Percentiles rank a stretch among this genome's conserved stretches.
phyloP scores from a whole-genome alignment of 129 eudicot species.

The Solidago caesia region DNA sequence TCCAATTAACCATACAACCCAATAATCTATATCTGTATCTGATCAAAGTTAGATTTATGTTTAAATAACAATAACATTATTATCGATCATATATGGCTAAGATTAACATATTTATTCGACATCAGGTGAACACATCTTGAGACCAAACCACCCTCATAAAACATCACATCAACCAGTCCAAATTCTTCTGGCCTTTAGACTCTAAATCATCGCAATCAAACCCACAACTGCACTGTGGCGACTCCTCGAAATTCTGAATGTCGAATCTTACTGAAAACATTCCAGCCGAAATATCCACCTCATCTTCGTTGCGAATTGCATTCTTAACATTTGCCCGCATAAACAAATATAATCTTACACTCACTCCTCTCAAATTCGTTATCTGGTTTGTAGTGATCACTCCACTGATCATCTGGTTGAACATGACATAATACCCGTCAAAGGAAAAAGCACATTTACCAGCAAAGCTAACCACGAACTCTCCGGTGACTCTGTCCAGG shows the following conservation, averaged over 20 bases:
- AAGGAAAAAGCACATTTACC: slow-evolving; percentile 36
- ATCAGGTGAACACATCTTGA: not conserved
- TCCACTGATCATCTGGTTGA: slow-evolving; percentile 42
- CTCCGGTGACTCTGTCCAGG: slow-evolving; percentile 37
- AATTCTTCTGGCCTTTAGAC: not conserved
- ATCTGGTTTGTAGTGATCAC: slow-evolving; percentile 21
- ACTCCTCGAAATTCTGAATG: not conserved
- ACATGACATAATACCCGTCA: slow-evolving; percentile 33
- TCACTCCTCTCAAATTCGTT: not conserved
- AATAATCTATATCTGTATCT: not conserved
- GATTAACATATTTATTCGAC: not conserved
- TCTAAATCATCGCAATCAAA: not conserved
- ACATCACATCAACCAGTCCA: not conserved
- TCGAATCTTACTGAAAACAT: slow-evolving; percentile 1
- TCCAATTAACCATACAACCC: not conserved
- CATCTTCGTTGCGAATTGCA: slow-evolving; percentile 10
- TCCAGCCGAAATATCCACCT: not conserved
- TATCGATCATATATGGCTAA: not conserved
- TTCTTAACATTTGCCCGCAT: not conserved
- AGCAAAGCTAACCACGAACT: slow-evolving; percentile 35
- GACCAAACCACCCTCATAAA: not conserved
- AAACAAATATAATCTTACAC: not conserved
- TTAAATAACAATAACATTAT: not conserved
- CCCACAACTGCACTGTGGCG: slow-evolving; percentile 4
- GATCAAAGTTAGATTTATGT: not conserved